Percentiles rank a stretch among this genome's conserved stretches.
Conservation (phyloP, 2,329 filamentous ascomycete species). For the Seiridium cupressi region DNA sequence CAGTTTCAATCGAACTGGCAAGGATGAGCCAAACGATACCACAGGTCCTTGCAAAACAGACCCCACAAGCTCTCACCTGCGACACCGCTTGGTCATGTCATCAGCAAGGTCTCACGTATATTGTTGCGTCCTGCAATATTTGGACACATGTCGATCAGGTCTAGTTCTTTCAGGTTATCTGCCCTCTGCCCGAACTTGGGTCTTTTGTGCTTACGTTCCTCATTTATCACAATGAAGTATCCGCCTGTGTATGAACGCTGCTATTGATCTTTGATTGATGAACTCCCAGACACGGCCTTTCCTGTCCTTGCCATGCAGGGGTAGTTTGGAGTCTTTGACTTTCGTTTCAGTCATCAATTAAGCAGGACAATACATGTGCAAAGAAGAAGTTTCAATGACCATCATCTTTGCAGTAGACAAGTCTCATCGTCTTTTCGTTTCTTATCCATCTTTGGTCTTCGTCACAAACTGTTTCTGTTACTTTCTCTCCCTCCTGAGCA, state of each 20-base stretch:
- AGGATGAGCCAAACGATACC: conserved; percentile 1
- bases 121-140: neutral
- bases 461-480: neutral
- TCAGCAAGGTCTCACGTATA: neutral
- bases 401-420: neutral
- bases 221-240: conserved; percentile 1
- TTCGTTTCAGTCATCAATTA: conserved; percentile 4
- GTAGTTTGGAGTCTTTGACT: conserved; percentile 8
- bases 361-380: conserved; percentile 1
- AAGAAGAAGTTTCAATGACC: conserved; percentile 6
- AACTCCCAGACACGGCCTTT: neutral
- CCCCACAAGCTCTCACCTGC: neutral
- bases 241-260: neutral
- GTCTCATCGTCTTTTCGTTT: neutral
- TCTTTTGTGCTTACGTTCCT: neutral
- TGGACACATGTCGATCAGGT: neutral
- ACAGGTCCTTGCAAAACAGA: conserved; percentile 1
- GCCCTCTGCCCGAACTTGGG: neutral
- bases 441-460: neutral
- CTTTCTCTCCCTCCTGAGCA: neutral
- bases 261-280: neutral
- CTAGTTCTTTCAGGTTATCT: neutral
- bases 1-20: neutral
- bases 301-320: conserved; percentile 5
- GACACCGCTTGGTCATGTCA: neutral